Evolutionary conservation across 768 basidiomycete genomes (phyloP).

Genomic region (Rhizopogon roseolus): DNA sequence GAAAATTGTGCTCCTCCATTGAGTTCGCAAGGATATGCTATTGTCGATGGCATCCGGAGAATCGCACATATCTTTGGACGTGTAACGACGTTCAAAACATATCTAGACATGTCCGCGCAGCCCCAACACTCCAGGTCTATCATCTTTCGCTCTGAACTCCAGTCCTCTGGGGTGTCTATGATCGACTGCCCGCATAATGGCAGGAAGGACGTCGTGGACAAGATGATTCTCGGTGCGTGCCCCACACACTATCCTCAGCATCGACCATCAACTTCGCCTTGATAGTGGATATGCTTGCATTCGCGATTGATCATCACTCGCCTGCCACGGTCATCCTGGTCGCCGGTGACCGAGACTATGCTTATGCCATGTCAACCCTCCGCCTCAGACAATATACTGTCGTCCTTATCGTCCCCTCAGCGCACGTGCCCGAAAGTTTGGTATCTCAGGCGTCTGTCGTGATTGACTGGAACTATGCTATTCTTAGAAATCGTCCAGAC

Average conservation of each 20-base stretch:
- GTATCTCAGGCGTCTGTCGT: conserved; percentile 50
- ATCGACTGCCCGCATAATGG: conserved; percentile 31
- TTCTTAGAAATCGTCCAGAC: conserved; percentile 29
- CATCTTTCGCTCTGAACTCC: conserved; percentile 37
- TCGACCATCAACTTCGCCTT: conserved; percentile 2
- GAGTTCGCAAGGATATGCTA: conserved; percentile 28
- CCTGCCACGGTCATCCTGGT: conserved; percentile 58
- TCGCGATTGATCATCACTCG: conserved; percentile 55
- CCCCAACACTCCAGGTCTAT: conserved; percentile 26
- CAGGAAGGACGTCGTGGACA: conserved; percentile 37
- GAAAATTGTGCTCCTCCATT: conserved; percentile 30
- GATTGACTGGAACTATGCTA: conserved; percentile 44
- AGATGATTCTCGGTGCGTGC: conserved; percentile 40
- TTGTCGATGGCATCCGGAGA: conserved; percentile 39
- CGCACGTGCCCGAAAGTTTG: conserved; percentile 39
- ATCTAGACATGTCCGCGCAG: conserved; percentile 42
- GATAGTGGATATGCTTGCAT: conserved; percentile 62
- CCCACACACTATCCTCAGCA: background rate
- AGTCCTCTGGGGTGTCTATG: conserved; percentile 40
- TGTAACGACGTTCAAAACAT: conserved; percentile 48
- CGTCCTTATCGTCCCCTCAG: conserved; percentile 41
- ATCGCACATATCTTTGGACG: conserved; percentile 44
- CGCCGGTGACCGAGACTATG: conserved; percentile 66
- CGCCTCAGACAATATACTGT: conserved; percentile 50
- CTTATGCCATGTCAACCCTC: conserved; percentile 56